These are phyloP conservation scores for Trematosphaeria pertusa DNA, from an alignment of 2,329 filamentous ascomycete genomes.

Conservation along the genomic window DNA sequence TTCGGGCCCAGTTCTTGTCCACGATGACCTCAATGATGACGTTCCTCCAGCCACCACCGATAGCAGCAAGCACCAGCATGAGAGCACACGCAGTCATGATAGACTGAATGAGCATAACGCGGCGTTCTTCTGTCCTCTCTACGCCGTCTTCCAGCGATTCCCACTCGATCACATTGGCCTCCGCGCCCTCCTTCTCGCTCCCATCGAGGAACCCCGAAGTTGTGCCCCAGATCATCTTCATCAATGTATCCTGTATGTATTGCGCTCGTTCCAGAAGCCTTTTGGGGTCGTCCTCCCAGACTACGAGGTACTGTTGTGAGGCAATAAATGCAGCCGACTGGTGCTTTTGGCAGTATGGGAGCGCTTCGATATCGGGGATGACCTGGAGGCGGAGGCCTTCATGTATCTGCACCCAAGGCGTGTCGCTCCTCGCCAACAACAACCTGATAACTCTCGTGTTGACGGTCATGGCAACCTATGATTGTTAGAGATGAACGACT, in stretches of 20 bases:
- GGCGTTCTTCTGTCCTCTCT: slow-evolving; percentile 52
- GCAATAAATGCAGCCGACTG: slow-evolving; percentile 83
- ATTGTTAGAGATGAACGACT: slow-evolving; percentile 9
- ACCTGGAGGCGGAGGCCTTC: slow-evolving; percentile 68
- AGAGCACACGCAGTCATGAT: slow-evolving; percentile 62
- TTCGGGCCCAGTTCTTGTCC: slow-evolving; percentile 61
- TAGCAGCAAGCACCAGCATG: slow-evolving; percentile 58
- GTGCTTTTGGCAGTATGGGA: slow-evolving; percentile 71
- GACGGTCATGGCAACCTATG: slow-evolving; percentile 70
- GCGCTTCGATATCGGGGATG: slow-evolving; percentile 62
- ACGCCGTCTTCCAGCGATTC: slow-evolving; percentile 21
- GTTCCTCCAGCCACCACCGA: slow-evolving; percentile 64
- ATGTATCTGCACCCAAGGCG: slow-evolving; percentile 64
- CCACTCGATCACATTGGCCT: slow-evolving; percentile 36
- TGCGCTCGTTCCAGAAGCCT: slow-evolving; percentile 74
- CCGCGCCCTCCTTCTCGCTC: slow-evolving; percentile 49
- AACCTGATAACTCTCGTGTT: slow-evolving; percentile 70
- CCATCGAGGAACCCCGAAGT: slow-evolving; percentile 51
- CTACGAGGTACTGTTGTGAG: slow-evolving; percentile 72
- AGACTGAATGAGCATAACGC: slow-evolving; percentile 63
- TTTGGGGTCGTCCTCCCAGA: slow-evolving; percentile 82
- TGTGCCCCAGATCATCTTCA: slow-evolving; percentile 70
- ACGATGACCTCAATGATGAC: slow-evolving; percentile 62
- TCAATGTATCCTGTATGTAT: slow-evolving; percentile 76
- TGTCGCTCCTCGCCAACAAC: slow-evolving; percentile 59